These are phyloP conservation scores for Eutrema heterophyllum DNA, from an alignment of 345 rosid species.

Conservation along the genomic window DNA sequence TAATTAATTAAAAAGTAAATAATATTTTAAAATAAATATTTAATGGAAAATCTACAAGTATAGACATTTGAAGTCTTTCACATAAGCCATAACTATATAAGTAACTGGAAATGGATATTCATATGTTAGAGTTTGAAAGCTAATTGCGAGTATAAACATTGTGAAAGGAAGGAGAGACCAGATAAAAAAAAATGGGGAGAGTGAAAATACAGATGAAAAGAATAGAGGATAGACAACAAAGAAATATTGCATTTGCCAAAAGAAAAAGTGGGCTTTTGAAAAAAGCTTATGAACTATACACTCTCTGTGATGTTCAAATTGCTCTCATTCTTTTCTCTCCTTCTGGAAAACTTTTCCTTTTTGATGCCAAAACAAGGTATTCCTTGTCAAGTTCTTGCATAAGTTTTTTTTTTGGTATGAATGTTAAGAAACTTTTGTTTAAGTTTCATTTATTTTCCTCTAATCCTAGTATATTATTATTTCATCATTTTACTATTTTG, in stretches of 20 bases:
- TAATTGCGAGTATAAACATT: background rate
- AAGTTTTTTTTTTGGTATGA: too few species aligned
- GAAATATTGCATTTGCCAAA: constrained; percentile 25
- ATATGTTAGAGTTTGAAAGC: background rate
- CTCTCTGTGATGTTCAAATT: constrained; percentile 17
- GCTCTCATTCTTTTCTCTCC: constrained; percentile 22
- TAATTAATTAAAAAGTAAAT: background rate
- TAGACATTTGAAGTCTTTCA: background rate
- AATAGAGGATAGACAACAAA: constrained; percentile 5
- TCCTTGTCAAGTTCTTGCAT: background rate
- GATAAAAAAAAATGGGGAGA: constrained; percentile 23
- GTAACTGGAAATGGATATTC: background rate
- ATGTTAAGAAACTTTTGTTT: background rate
- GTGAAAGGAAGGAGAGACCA: background rate
- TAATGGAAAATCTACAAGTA: constrained; percentile 4
- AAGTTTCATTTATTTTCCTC: background rate
- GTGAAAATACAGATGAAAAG: constrained; percentile 12
- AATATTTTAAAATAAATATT: background rate
- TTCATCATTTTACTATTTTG: too few species aligned
- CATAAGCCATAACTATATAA: background rate
- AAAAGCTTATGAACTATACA: constrained; percentile 20
- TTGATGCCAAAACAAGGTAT: constrained; percentile 17
- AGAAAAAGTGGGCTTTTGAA: constrained; percentile 19
- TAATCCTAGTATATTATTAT: background rate
- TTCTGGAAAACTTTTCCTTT: constrained; percentile 20